These are phyloP conservation scores for Tranzscheliella williamsii DNA, from an alignment of 1,284 basidiomycete species.

Conservation along the genomic window DNA sequence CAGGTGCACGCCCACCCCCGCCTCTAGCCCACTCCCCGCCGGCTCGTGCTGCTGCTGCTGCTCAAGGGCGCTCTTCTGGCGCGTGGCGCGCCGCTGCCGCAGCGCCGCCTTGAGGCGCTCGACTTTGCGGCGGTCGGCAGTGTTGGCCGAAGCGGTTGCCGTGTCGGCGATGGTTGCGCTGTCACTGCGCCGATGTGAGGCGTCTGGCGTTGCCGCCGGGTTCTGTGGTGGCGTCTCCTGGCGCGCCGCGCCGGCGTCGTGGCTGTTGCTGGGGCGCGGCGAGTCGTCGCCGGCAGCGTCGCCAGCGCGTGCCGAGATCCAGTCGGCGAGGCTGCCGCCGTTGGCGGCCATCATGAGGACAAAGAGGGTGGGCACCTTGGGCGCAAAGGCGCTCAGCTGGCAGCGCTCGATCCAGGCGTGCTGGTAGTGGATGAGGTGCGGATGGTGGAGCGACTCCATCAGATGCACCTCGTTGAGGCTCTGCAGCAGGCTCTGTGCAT, in stretches of 20 bases:
- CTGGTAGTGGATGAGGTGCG: conserved; percentile 90
- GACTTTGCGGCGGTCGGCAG: conserved; percentile 9
- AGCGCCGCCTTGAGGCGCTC: conserved; percentile 40
- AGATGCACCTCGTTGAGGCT: conserved; percentile 70
- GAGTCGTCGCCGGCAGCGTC: conserved; percentile 3
- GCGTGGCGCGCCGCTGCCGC: conserved; percentile 26
- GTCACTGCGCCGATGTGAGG: too few species aligned
- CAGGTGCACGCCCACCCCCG: conserved; percentile 41
- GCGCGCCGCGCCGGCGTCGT: not conserved
- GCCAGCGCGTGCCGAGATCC: conserved; percentile 44
- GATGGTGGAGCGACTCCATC: conserved; percentile 82
- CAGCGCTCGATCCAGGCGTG: conserved; percentile 84
- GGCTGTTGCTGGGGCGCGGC: conserved; percentile 1
- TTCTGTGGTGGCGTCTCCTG: not conserved
- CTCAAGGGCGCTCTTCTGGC: too few species aligned
- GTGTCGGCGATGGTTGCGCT: not conserved
- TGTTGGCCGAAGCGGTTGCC: not conserved
- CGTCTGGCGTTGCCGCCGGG: not conserved
- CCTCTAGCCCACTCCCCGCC: not conserved
- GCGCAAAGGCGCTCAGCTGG: conserved; percentile 41
- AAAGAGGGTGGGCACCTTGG: conserved; percentile 52
- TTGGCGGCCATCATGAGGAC: conserved; percentile 60
- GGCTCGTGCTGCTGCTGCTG: not conserved
- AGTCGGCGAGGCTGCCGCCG: conserved; percentile 56
- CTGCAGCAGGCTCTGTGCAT: conserved; percentile 35